These are phyloP conservation scores for Cercospora sp. DNA, from an alignment of 2,329 filamentous ascomycete genomes.

Conservation along the genomic window DNA sequence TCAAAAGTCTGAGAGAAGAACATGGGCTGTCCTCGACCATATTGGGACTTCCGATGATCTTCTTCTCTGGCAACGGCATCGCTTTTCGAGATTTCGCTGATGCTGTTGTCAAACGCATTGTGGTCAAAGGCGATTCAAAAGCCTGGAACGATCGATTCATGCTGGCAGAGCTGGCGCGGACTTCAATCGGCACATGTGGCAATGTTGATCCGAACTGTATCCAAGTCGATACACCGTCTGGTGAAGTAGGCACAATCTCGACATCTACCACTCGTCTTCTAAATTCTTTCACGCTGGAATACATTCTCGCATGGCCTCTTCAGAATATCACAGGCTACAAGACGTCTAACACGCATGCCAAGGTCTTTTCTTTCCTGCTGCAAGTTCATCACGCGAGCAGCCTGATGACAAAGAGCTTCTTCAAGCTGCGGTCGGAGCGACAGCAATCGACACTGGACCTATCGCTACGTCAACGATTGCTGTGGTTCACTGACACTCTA, in stretches of 20 bases:
- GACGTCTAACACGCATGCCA: slow-evolving; percentile 67
- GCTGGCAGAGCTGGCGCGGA: slow-evolving; percentile 74
- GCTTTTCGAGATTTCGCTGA: slow-evolving; percentile 65
- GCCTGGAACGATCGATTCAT: slow-evolving; percentile 79
- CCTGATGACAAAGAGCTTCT: slow-evolving; percentile 58
- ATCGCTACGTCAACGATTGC: slow-evolving; percentile 59
- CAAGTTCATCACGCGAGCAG: slow-evolving; percentile 73
- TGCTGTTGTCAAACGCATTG: slow-evolving; percentile 71
- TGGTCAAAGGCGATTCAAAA: slow-evolving; percentile 54
- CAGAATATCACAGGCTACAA: slow-evolving; percentile 71
- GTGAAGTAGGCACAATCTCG: slow-evolving; percentile 45
- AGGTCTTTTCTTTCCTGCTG: slow-evolving; percentile 72
- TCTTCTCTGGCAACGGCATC: slow-evolving; percentile 74
- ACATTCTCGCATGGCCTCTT: slow-evolving; percentile 56
- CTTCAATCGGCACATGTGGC: slow-evolving; percentile 60
- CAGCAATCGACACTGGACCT: slow-evolving; percentile 45
- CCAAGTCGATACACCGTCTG: slow-evolving; percentile 56
- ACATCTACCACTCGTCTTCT: slow-evolving; percentile 21
- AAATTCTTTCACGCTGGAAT: slow-evolving; percentile 22
- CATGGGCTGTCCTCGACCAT: slow-evolving; percentile 68
- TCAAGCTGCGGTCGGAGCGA: slow-evolving; percentile 33
- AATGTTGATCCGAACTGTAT: slow-evolving; percentile 63
- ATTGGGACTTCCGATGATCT: slow-evolving; percentile 68
- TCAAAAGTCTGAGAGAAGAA: slow-evolving; percentile 64
- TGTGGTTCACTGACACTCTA: slow-evolving; percentile 76